Percentiles rank a stretch among this genome's conserved stretches.
Conservation (phyloP, 116 monocot species). For the Posidonia oceanica region DNA sequence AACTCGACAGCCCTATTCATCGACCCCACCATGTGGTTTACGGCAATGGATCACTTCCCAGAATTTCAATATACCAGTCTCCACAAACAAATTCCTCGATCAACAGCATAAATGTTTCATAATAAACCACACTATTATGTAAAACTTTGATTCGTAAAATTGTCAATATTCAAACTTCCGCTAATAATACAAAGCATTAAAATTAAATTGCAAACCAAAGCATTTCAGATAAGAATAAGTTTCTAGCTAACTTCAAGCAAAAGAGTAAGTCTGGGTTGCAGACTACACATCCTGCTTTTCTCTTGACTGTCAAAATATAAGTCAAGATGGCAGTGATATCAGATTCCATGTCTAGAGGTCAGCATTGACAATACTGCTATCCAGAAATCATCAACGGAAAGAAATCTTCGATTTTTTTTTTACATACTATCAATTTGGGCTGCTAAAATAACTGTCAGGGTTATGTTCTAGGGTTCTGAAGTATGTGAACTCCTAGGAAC, state of each 20-base stretch:
- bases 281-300: slow-evolving; percentile 19
- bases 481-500: slow-evolving; percentile 9
- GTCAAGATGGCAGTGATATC: slow-evolving; percentile 30
- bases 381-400: slow-evolving; percentile 25
- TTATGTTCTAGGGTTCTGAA: slow-evolving; percentile 13
- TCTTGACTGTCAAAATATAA: slow-evolving; percentile 62
- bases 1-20: no score
- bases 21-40: no score
- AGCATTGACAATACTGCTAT: slow-evolving; percentile 33
- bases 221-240: not conserved
- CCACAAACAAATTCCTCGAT: not conserved
- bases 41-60: no score
- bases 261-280: slow-evolving; percentile 15
- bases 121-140: not conserved
- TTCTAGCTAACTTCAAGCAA: slow-evolving; percentile 3
- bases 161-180: not conserved
- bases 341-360: slow-evolving; percentile 21
- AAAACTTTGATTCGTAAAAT: not conserved
- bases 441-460: slow-evolving; percentile 19
- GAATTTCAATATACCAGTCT: no score
- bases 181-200: slow-evolving; percentile 7
- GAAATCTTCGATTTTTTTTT: slow-evolving; percentile 18
- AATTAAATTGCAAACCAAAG: not conserved
- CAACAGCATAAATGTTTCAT: not conserved
- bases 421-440: slow-evolving; percentile 16